Evolutionary conservation across 768 basidiomycete genomes (phyloP).

Genomic region (Pleurotus pulmonarius): DNA sequence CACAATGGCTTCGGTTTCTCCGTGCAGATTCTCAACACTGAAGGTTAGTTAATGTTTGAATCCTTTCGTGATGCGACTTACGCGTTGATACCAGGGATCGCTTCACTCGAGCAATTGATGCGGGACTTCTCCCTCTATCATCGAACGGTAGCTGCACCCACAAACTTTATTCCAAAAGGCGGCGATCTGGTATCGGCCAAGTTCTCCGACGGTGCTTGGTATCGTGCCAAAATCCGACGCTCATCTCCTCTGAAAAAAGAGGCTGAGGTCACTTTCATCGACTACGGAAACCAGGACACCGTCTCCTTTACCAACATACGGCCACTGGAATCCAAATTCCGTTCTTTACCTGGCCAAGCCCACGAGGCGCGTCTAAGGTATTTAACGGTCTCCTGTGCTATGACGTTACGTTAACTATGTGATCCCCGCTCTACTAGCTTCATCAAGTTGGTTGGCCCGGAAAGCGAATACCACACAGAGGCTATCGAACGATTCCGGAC

Average conservation of each 20-base stretch:
- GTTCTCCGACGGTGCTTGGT: constrained; percentile 94
- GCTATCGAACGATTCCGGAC: constrained; percentile 83
- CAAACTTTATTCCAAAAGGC: constrained; percentile 75
- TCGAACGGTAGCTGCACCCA: constrained; percentile 50
- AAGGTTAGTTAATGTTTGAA: constrained; percentile 48
- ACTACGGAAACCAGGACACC: constrained; percentile 93
- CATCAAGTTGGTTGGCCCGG: constrained; percentile 72
- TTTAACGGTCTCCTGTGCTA: constrained; percentile 4
- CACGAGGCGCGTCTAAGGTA: constrained; percentile 91
- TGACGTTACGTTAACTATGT: background rate
- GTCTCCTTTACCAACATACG: constrained; percentile 80
- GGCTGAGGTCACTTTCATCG: constrained; percentile 92
- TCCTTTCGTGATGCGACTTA: background rate
- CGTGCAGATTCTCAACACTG: constrained; percentile 88
- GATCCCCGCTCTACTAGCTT: constrained; percentile 48
- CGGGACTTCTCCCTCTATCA: constrained; percentile 88
- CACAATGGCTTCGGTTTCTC: constrained; percentile 81
- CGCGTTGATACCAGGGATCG: constrained; percentile 59
- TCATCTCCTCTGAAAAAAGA: constrained; percentile 88
- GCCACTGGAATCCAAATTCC: constrained; percentile 88
- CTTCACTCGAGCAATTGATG: constrained; percentile 91
- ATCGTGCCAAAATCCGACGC: constrained; percentile 88
- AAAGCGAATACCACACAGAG: constrained; percentile 85
- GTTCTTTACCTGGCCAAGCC: constrained; percentile 86
- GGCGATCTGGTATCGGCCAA: constrained; percentile 94